Conservation (phyloP, 805 yeast genomes). For the Wickerhamomyces rabaulensis region DNA sequence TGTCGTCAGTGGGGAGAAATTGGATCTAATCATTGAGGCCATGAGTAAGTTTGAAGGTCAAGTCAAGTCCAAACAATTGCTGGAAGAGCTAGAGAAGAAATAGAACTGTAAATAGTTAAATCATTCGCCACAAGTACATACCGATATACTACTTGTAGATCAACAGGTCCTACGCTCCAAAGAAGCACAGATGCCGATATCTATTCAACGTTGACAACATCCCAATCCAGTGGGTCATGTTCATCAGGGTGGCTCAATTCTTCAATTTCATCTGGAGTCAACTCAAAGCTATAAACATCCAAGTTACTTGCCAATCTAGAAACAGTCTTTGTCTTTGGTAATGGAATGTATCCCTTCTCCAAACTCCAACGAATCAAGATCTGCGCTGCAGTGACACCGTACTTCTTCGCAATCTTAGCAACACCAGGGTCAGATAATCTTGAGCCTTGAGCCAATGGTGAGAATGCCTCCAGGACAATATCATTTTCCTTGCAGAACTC, state of each 20-base stretch:
- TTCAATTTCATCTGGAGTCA: slow-evolving; percentile 36
- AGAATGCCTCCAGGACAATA: slow-evolving; percentile 54
- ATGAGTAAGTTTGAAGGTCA: slow-evolving; percentile 44
- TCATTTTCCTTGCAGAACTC: slow-evolving; percentile 39
- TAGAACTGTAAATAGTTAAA: background rate
- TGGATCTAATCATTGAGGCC: slow-evolving; percentile 51
- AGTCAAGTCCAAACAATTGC: slow-evolving; percentile 31
- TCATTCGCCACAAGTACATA: too few relatives aligned
- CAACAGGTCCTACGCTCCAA: too few relatives aligned
- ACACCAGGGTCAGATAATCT: slow-evolving; percentile 42
- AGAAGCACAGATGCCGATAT: background rate
- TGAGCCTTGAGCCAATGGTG: slow-evolving; percentile 56
- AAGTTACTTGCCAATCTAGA: slow-evolving; percentile 36
- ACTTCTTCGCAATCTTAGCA: slow-evolving; percentile 34
- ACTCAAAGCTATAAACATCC: slow-evolving; percentile 37
- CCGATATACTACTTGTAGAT: too few relatives aligned
- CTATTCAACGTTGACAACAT: slow-evolving; percentile 20
- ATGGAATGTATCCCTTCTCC: slow-evolving; percentile 50
- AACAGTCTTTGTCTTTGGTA: slow-evolving; percentile 40
- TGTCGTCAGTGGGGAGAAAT: slow-evolving; percentile 52
- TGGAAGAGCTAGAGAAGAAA: slow-evolving; percentile 12
- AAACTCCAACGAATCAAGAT: slow-evolving; percentile 54
- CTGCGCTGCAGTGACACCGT: slow-evolving; percentile 41
- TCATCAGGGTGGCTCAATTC: slow-evolving; percentile 45
- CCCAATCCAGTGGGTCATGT: slow-evolving; percentile 76